These are phyloP conservation scores for Thalia dealbata DNA, from an alignment of 176 grass and related monocot species.

Conservation along the genomic window DNA sequence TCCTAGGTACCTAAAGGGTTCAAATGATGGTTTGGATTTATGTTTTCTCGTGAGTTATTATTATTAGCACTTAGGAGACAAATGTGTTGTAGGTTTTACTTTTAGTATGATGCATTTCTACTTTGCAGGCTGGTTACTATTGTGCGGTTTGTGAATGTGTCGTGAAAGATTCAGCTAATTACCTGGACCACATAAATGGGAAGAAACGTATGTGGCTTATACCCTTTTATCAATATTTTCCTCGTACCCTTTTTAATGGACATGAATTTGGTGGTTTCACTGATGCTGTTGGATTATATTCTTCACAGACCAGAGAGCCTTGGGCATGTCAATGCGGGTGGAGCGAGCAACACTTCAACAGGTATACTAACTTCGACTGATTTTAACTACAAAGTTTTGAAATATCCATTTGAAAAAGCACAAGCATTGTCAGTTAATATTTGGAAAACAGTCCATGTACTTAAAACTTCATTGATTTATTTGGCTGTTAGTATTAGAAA, in stretches of 20 bases:
- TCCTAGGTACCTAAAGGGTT: background rate
- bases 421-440: background rate
- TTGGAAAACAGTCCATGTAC: background rate
- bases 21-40: background rate
- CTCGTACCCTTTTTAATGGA: background rate
- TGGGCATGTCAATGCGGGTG: slow-evolving; percentile 99
- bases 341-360: slow-evolving; percentile 92
- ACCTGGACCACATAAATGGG: slow-evolving; percentile 98
- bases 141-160: slow-evolving; percentile 95
- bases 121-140: slow-evolving; percentile 77
- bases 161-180: slow-evolving; percentile 98
- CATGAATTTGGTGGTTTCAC: slow-evolving; percentile 19
- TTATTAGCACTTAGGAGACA: background rate
- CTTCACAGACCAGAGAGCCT: slow-evolving; percentile 88
- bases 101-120: background rate
- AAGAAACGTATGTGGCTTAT: slow-evolving; percentile 73
- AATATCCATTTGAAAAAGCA: background rate
- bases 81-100: background rate
- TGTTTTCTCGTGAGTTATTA: background rate
- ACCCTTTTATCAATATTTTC: background rate
- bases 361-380: slow-evolving; percentile 23
- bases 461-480: background rate
- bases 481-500: background rate
- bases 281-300: background rate
- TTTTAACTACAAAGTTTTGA: background rate